These are phyloP conservation scores for Stephania yunnanensis DNA, from an alignment of 164 flowering plant genomes.

Conservation along the genomic window DNA sequence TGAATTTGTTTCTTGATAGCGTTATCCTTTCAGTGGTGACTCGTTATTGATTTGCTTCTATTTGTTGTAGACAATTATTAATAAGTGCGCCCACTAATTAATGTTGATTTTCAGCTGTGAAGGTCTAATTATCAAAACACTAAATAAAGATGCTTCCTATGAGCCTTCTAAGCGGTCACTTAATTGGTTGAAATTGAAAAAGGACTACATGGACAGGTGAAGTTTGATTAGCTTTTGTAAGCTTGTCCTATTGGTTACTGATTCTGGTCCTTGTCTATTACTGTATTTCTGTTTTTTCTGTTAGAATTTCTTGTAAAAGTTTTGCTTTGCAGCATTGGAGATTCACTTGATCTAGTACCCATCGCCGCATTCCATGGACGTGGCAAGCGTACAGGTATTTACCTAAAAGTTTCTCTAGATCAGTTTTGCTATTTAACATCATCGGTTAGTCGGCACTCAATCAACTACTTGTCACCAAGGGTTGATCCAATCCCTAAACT, in stretches of 20 bases:
- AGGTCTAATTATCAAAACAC: constrained; percentile 92
- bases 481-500: not conserved
- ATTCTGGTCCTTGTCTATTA: not conserved
- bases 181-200: constrained; percentile 96
- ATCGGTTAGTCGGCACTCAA: not conserved
- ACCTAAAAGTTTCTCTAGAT: not conserved
- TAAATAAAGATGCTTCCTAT: constrained; percentile 82
- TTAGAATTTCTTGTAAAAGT: not conserved
- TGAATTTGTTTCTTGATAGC: no score
- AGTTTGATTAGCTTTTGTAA: constrained; percentile 1
- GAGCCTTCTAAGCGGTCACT: constrained; percentile 90
- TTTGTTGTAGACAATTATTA: not conserved
- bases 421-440: not conserved
- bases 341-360: constrained; percentile 91
- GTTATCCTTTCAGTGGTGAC: no score
- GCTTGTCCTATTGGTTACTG: not conserved
- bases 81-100: constrained; percentile 5
- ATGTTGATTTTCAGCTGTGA: constrained; percentile 60
- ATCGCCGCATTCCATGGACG: constrained; percentile 97
- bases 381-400: constrained; percentile 91
- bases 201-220: constrained; percentile 95
- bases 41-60: not conserved
- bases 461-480: not conserved
- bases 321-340: constrained; percentile 66
- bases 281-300: not conserved